These are phyloP conservation scores for Centella asiatica DNA, from an alignment of 129 eudicot genomes.

Conservation along the genomic window DNA sequence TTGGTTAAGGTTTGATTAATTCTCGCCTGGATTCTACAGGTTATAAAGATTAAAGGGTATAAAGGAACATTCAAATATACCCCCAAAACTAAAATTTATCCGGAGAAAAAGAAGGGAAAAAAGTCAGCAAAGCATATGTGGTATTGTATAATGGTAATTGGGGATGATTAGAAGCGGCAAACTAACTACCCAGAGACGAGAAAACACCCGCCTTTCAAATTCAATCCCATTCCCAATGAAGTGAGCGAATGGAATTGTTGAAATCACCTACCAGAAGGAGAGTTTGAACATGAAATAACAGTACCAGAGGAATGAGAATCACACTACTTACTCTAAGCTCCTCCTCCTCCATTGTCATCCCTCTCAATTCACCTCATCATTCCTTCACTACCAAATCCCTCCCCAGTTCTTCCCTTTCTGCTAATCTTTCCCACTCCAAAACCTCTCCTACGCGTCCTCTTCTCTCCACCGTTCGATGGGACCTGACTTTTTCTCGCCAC, in stretches of 20 bases:
- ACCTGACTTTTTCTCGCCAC: constrained; percentile 10
- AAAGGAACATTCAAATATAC: no score
- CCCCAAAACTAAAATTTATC: no score
- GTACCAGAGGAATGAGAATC: not conserved
- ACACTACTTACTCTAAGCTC: not conserved
- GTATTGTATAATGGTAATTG: no score
- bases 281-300: not conserved
- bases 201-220: constrained; percentile 7
- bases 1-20: no score
- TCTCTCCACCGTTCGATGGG: constrained; percentile 29
- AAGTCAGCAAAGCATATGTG: no score
- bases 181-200: no score
- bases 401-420: not conserved
- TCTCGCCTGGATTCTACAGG: no score
- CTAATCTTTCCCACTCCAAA: not conserved
- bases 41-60: no score
- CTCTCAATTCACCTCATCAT: constrained; percentile 1
- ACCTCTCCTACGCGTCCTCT: constrained; percentile 19
- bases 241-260: not conserved
- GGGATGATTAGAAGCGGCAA: fast-evolving
- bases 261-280: not conserved
- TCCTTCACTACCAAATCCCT: not conserved
- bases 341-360: constrained; percentile 5
- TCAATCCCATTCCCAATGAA: not conserved
- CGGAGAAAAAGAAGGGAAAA: no score